Evolutionary conservation across 2,329 filamentous ascomycete species (phyloP), one percentile per base, ranked within the genome.

Genomic region (Pseudocercospora macadamiae): DNA sequence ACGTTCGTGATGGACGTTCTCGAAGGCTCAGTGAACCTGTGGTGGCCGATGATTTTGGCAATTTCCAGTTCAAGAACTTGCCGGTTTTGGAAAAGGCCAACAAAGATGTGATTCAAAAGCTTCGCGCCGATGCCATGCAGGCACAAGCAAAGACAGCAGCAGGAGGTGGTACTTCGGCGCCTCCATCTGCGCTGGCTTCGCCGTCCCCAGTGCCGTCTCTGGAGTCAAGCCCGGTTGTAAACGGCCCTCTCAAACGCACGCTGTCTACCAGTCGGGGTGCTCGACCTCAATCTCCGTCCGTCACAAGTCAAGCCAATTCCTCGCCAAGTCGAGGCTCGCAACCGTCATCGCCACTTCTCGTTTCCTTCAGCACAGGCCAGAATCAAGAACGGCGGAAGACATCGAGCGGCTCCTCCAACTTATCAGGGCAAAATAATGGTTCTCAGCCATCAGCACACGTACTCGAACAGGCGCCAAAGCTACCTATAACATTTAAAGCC

Each of bases 61-160:
- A 86, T 63, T 99, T 99, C 75, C 86, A 91, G 36, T 99, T 96
- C 82, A 99, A 99, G 78, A 99, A 99, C 68, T 79, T 99, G 49
- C 93, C 93, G 0, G 93, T 97, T 18, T 82, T 99, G 16, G 95
- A 97, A 70, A 97, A 97, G 75, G 95, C 95, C 55, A 99, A 99
- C 76, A 99, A 99, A 73, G 95, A 99, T 69, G 92, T 97, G 26
- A 96, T 99, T 28, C 93, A 97, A 69, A 97, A 97, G 74, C 81
- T 99, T 57, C 88, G 93, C 9, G 91, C 93, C 19, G 93, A 97
- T 74, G 93, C 95, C 2, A 83, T 97, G 78, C 92, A 88, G 68
- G 81, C 82, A 32, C 85, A 87, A 66, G 81, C 81, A 61, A 84
- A 86, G 64, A 58, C 74, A 18, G 67, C 68, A 1, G 72, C 72